These are phyloP conservation scores for Quillaja saponaria DNA, from an alignment of 306 rosid species.

Conservation along the genomic window DNA sequence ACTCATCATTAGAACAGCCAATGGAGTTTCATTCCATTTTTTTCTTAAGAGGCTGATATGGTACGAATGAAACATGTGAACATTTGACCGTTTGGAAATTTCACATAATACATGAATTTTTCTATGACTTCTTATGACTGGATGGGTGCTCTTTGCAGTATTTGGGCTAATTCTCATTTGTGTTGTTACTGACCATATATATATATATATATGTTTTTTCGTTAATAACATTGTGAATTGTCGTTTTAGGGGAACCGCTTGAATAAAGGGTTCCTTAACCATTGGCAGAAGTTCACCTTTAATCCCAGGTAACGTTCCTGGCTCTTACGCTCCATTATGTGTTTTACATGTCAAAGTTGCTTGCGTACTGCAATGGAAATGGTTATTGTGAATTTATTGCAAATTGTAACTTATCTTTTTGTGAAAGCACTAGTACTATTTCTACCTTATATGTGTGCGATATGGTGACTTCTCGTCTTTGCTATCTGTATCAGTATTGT, in stretches of 20 bases:
- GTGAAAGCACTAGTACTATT: background rate
- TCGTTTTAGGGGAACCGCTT: slow-evolving; percentile 82
- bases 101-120: no score
- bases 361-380: background rate
- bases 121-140: no score
- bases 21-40: background rate
- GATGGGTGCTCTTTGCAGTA: background rate
- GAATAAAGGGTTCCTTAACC: slow-evolving; percentile 81
- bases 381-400: background rate
- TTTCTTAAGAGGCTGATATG: background rate
- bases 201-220: background rate
- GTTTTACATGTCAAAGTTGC: slow-evolving; percentile 9
- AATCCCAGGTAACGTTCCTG: slow-evolving; percentile 81
- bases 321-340: slow-evolving; percentile 27
- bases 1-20: background rate
- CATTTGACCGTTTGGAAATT: background rate
- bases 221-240: slow-evolving; percentile 24
- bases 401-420: background rate
- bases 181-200: no score
- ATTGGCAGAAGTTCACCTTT: slow-evolving; percentile 94
- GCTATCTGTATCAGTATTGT: background rate
- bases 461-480: background rate
- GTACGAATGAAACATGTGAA: background rate
- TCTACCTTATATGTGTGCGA: background rate
- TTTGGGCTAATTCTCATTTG: background rate